phyloP scores from a whole-genome alignment of 1,139 yeast genomes.

The Hanseniaspora uvarum region DNA sequence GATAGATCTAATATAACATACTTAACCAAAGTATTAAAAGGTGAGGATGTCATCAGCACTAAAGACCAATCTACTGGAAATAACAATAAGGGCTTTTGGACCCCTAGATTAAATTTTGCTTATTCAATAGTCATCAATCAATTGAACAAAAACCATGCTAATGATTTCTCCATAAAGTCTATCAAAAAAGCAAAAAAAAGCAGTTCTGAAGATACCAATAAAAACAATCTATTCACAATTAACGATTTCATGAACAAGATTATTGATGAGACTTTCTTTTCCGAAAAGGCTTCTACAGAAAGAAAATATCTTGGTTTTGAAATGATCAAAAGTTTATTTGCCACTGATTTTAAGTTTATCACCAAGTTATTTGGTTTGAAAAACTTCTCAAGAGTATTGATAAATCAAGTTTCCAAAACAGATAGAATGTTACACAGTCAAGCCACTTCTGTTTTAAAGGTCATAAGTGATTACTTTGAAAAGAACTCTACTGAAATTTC shows the following conservation, averaged over 20 bases:
- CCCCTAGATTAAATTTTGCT: conserved; percentile 68
- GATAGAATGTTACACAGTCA: conserved; percentile 60
- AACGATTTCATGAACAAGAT: conserved; percentile 72
- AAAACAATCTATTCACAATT: conserved; percentile 31
- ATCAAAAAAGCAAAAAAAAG: conserved; percentile 34
- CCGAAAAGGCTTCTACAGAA: conserved; percentile 70
- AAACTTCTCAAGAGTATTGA: conserved; percentile 62
- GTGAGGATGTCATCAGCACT: conserved; percentile 36
- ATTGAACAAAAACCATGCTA: conserved; percentile 22
- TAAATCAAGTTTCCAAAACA: conserved; percentile 63
- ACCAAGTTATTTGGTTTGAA: conserved; percentile 44
- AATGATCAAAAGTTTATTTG: conserved; percentile 46
- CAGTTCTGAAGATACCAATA: conserved; percentile 27
- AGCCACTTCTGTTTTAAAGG: conserved; percentile 43
- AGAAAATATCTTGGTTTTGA: conserved; percentile 82
- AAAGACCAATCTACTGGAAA: conserved; percentile 31
- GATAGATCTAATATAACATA: conserved; percentile 52
- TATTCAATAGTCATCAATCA: conserved; percentile 56
- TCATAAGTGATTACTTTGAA: conserved; percentile 30
- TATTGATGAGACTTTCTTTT: conserved; percentile 70
- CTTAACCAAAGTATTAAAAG: conserved; percentile 59
- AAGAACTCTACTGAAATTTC: conserved; percentile 42
- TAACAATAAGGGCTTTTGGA: conserved; percentile 58
- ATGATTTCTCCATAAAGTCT: conserved; percentile 25
- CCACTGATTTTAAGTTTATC: conserved; percentile 32